A percentile compares a stretch with the other conserved stretches of the same genome.
These are phyloP conservation scores for Corchorus capsularis DNA, from an alignment of 345 rosid species.

Conservation along the genomic window DNA sequence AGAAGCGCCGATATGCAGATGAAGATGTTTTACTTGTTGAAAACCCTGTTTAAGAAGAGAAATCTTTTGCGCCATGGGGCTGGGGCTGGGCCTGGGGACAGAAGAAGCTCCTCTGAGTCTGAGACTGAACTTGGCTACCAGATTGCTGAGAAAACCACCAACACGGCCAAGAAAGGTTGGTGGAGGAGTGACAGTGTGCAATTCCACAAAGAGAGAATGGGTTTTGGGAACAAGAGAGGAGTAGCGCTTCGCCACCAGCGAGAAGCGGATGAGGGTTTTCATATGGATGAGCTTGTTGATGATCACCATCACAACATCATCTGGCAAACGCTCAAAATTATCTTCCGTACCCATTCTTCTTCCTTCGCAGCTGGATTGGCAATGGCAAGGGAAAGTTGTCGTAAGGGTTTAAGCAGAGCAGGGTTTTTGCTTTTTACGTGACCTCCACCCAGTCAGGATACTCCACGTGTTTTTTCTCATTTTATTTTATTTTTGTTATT, in stretches of 20 bases:
- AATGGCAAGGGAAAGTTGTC: too few relatives aligned
- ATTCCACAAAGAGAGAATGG: neutral
- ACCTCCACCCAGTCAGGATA: too few relatives aligned
- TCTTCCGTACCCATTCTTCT: too few relatives aligned
- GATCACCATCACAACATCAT: neutral
- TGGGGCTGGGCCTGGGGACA: too few relatives aligned
- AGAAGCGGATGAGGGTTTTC: neutral
- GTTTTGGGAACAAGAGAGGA: neutral
- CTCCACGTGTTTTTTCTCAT: too few relatives aligned
- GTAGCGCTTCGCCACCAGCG: neutral
- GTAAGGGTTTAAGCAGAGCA: too few relatives aligned
- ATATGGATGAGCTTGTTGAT: neutral
- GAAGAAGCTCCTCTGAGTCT: too few relatives aligned
- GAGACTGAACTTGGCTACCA: neutral
- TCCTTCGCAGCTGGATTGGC: too few relatives aligned
- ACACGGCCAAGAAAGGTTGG: neutral
- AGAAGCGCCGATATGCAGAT: neutral
- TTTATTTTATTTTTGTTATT: too few relatives aligned
- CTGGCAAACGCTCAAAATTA: neutral
- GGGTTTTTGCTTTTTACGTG: too few relatives aligned
- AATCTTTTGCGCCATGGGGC: neutral
- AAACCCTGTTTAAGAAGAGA: neutral
- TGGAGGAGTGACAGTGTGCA: neutral
- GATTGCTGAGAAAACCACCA: neutral
- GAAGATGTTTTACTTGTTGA: neutral